Evolutionary conservation across 2,329 filamentous ascomycete species (phyloP).

Genomic region (Microdochium nivale): DNA sequence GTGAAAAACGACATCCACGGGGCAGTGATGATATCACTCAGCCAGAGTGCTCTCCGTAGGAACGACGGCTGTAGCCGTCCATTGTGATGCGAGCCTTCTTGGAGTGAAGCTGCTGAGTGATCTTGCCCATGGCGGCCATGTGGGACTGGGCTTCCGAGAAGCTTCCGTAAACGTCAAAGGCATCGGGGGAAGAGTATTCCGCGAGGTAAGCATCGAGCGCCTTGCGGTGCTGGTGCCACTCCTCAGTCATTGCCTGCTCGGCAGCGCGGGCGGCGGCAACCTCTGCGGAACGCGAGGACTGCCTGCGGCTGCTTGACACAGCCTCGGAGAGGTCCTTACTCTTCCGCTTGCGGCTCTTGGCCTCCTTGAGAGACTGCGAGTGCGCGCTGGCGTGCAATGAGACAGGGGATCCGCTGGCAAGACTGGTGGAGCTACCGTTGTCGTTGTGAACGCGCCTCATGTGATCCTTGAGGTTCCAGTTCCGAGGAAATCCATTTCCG

Average conservation of each 20-base stretch:
- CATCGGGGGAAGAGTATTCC: constrained; percentile 38
- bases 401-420: constrained; percentile 29
- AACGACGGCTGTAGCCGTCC: constrained; percentile 14
- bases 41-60: constrained; percentile 25
- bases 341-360: constrained; percentile 51
- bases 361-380: background rate
- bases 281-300: constrained; percentile 31
- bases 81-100: constrained; percentile 15
- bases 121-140: constrained; percentile 42
- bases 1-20: background rate
- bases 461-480: constrained; percentile 95
- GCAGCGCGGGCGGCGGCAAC: constrained; percentile 23
- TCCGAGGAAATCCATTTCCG: constrained; percentile 85
- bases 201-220: constrained; percentile 52
- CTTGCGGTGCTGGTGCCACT: constrained; percentile 55
- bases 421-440: constrained; percentile 29
- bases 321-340: constrained; percentile 36
- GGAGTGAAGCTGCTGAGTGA: constrained; percentile 28
- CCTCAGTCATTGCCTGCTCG: constrained; percentile 35
- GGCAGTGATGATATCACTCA: constrained; percentile 22
- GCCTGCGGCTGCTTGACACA: constrained; percentile 37
- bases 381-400: constrained; percentile 21
- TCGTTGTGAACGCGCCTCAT: constrained; percentile 89
- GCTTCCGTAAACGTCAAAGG: constrained; percentile 43
- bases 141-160: constrained; percentile 42